phyloP scores from a whole-genome alignment of 805 yeast genomes.

The Suhomyces sp. region DNA sequence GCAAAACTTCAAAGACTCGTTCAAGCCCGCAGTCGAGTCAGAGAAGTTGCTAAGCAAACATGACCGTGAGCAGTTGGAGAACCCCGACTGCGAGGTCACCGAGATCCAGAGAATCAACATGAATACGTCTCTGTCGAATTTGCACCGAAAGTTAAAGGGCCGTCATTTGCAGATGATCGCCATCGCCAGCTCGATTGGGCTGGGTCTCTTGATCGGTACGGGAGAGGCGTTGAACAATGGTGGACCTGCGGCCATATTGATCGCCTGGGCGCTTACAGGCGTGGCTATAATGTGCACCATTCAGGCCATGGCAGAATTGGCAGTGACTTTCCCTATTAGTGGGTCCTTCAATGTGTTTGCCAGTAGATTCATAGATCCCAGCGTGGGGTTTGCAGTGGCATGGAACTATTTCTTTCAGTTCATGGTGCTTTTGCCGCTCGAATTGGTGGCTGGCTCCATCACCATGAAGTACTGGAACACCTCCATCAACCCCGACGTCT shows the following conservation, averaged over 20 bases:
- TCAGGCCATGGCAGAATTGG: conserved; percentile 49
- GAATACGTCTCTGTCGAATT: conserved; percentile 40
- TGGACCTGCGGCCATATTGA: conserved; percentile 29
- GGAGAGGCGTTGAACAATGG: conserved; percentile 40
- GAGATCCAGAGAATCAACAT: conserved; percentile 37
- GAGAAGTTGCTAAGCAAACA: conserved; percentile 14
- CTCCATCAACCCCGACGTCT: conserved; percentile 53
- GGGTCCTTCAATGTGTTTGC: conserved; percentile 52
- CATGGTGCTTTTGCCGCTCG: conserved; percentile 56
- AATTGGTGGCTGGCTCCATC: conserved; percentile 58
- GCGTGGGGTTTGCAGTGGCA: conserved; percentile 53
- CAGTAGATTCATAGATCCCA: conserved; percentile 53
- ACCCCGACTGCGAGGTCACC: conserved; percentile 26
- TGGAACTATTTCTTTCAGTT: conserved; percentile 55
- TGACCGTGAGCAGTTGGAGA: conserved; percentile 14
- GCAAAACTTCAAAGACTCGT: conserved; percentile 48
- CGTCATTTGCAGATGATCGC: conserved; percentile 65
- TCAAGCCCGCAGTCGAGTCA: conserved; percentile 33
- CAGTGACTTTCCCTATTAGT: conserved; percentile 51
- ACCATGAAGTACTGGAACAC: conserved; percentile 56
- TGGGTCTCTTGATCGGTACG: conserved; percentile 46
- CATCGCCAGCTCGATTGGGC: conserved; percentile 73
- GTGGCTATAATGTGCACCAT: conserved; percentile 23
- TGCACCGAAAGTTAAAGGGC: conserved; percentile 41
- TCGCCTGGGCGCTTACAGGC: conserved; percentile 27